These are phyloP conservation scores for Cutaneotrichosporon dermatis DNA, from an alignment of 1,284 basidiomycete genomes.

Conservation along the genomic window DNA sequence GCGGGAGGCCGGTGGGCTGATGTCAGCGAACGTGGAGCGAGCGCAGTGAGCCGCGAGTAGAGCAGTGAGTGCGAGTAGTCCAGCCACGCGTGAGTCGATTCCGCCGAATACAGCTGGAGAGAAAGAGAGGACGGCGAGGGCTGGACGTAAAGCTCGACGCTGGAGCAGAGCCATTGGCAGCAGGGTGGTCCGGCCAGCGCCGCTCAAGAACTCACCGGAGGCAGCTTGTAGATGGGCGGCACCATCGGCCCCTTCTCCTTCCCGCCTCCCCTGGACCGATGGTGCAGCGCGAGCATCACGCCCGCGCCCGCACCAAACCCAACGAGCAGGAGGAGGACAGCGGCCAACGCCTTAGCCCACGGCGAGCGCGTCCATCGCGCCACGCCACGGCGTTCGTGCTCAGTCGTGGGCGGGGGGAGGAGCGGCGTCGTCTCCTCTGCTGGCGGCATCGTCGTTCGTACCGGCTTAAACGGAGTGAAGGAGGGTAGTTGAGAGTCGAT, in stretches of 20 bases:
- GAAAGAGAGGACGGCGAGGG: too few relatives aligned
- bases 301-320: constrained; percentile 12
- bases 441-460: background rate
- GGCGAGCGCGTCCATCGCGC: background rate
- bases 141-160: too few relatives aligned
- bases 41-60: background rate
- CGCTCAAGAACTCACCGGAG: constrained; percentile 10
- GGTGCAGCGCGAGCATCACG: constrained; percentile 1
- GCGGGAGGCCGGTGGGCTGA: constrained; percentile 46
- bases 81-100: background rate
- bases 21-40: background rate
- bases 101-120: too few relatives aligned
- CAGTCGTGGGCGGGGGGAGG: constrained; percentile 9
- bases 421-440: constrained; percentile 14
- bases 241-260: constrained; percentile 17
- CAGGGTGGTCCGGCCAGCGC: too few relatives aligned
- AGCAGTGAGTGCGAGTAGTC: background rate
- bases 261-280: background rate
- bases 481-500: too few relatives aligned
- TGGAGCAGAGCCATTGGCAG: too few relatives aligned
- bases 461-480: too few relatives aligned
- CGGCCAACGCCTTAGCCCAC: background rate
- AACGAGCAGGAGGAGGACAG: constrained; percentile 7
- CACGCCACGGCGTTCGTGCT: background rate
- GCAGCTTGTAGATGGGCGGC: constrained; percentile 16